These are phyloP conservation scores for Gracilaria gracilis DNA, from an alignment of 23 red algal species.

Conservation along the genomic window DNA sequence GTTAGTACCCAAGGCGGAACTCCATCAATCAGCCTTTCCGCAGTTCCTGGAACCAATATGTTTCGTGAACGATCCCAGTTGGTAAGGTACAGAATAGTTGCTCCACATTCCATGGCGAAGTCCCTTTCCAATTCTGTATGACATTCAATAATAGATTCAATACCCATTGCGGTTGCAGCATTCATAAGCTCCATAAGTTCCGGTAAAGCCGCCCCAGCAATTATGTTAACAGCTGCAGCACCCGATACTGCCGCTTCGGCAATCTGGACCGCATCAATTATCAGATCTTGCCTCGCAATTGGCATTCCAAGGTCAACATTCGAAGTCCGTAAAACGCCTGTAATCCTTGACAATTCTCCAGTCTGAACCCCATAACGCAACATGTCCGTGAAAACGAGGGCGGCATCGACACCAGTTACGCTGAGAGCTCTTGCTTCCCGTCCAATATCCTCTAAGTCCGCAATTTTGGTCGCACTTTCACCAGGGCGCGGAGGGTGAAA, in stretches of 20 bases:
- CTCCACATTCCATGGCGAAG: slow-evolving; percentile 90
- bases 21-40: slow-evolving; percentile 42
- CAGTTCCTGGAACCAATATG: slow-evolving; percentile 51
- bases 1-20: slow-evolving; percentile 83
- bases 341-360: slow-evolving; percentile 31
- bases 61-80: slow-evolving; percentile 83
- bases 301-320: slow-evolving; percentile 71
- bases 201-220: slow-evolving; percentile 83
- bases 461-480: slow-evolving; percentile 19
- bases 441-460: slow-evolving; percentile 58
- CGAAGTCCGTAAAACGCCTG: neutral
- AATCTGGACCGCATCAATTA: slow-evolving; percentile 94
- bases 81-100: slow-evolving; percentile 81
- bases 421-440: slow-evolving; percentile 52
- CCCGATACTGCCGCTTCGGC: slow-evolving; percentile 89
- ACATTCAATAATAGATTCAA: slow-evolving; percentile 96
- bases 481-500: slow-evolving; percentile 38
- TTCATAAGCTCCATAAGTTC: slow-evolving; percentile 92
- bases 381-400: slow-evolving; percentile 57
- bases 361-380: slow-evolving; percentile 54
- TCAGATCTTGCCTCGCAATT: slow-evolving; percentile 81
- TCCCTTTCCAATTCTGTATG: slow-evolving; percentile 88
- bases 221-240: slow-evolving; percentile 83
- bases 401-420: slow-evolving; percentile 57
- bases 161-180: slow-evolving; percentile 84